These are phyloP conservation scores for Pyrenophora tritici-repentis DNA, from an alignment of 2,329 filamentous ascomycete species.

Conservation along the genomic window DNA sequence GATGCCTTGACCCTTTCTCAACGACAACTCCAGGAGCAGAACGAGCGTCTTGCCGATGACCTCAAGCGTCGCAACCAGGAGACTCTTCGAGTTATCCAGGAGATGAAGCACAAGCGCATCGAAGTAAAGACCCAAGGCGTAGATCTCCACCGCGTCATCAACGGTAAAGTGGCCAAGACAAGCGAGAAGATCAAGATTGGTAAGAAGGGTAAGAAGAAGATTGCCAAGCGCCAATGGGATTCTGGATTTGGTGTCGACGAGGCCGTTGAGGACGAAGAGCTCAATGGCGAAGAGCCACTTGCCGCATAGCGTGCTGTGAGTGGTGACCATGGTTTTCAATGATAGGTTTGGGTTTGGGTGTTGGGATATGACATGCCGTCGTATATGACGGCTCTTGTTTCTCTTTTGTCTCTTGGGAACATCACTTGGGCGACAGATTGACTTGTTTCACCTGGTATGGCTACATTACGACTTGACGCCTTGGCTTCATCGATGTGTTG, in stretches of 20 bases:
- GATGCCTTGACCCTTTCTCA: slow-evolving; percentile 36
- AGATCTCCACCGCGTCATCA: slow-evolving; percentile 34
- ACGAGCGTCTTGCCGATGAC: slow-evolving; percentile 34
- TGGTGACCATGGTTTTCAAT: not conserved
- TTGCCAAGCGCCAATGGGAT: slow-evolving; percentile 38
- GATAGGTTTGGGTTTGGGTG: not conserved
- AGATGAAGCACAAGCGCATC: slow-evolving; percentile 42
- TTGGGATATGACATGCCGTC: not conserved
- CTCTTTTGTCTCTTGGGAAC: not conserved
- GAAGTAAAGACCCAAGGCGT: slow-evolving; percentile 33
- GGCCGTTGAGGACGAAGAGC: slow-evolving; percentile 21
- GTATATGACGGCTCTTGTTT: slow-evolving; percentile 1
- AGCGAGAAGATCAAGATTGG: slow-evolving; percentile 40
- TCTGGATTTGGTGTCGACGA: slow-evolving; percentile 41
- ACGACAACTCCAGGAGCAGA: slow-evolving; percentile 35
- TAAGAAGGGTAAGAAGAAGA: slow-evolving; percentile 40
- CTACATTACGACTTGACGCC: slow-evolving; percentile 3
- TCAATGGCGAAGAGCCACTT: slow-evolving; percentile 20
- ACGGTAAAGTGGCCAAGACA: slow-evolving; percentile 38
- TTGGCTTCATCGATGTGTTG: slow-evolving; percentile 8
- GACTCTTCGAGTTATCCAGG: slow-evolving; percentile 36
- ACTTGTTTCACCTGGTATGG: slow-evolving; percentile 6
- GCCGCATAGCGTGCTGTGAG: slow-evolving; percentile 17
- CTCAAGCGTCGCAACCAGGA: slow-evolving; percentile 37
- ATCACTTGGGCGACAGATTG: slow-evolving; percentile 12